These are phyloP conservation scores for Penicillium sp. DNA, from an alignment of 2,329 filamentous ascomycete species.

Conservation along the genomic window DNA sequence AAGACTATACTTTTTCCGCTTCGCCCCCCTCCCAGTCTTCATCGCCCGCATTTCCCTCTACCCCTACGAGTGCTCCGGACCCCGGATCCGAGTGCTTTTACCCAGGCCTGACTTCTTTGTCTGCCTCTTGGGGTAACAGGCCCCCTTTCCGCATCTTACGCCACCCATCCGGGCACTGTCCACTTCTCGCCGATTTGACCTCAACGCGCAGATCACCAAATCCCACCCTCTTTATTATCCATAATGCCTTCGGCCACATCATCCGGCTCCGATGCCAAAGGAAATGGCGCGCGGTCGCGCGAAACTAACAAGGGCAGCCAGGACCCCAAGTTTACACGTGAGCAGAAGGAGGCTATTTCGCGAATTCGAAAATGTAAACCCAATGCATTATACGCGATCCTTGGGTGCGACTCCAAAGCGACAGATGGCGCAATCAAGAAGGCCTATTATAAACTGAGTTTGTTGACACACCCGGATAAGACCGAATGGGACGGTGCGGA, in stretches of 20 bases:
- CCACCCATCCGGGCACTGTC: slow-evolving; percentile 8
- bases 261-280: slow-evolving; percentile 48
- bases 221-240: neutral
- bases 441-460: slow-evolving; percentile 89
- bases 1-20: slow-evolving; percentile 21
- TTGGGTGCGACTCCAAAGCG: no score
- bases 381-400: slow-evolving; percentile 97
- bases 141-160: slow-evolving; percentile 14
- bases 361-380: slow-evolving; percentile 80
- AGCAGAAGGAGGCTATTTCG: slow-evolving; percentile 89
- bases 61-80: slow-evolving; percentile 1
- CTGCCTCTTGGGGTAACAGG: slow-evolving; percentile 8
- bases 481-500: slow-evolving; percentile 95
- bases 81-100: neutral
- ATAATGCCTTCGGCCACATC: slow-evolving; percentile 47
- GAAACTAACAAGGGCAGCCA: slow-evolving; percentile 54
- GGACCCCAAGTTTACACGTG: slow-evolving; percentile 70
- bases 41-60: slow-evolving; percentile 8
- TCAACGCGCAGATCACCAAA: neutral
- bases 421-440: slow-evolving; percentile 92
- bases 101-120: neutral
- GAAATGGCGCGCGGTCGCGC: slow-evolving; percentile 42
- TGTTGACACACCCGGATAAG: slow-evolving; percentile 97
- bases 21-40: slow-evolving; percentile 1
- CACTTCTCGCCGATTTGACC: neutral